Percentiles rank a stretch among this genome's conserved stretches.
Conservation (phyloP, 1,284 basidiomycete genomes). For the Pseudozyma tsukubaensis region DNA sequence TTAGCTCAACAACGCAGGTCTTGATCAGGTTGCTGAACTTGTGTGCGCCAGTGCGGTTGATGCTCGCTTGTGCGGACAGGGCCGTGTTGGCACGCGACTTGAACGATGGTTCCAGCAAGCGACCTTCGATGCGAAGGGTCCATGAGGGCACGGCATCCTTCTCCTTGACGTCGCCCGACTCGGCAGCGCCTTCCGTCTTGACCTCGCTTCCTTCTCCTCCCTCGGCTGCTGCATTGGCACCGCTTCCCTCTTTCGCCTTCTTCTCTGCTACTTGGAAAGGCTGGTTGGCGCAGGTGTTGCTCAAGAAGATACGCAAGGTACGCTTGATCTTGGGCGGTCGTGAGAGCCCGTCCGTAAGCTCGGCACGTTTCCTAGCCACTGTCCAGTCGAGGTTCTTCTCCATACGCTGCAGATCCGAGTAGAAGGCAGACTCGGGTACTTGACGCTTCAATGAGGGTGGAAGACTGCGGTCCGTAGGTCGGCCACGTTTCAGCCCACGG, state of each 20-base stretch:
- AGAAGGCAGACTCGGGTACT: slow-evolving; percentile 76
- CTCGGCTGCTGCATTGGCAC: slow-evolving; percentile 20
- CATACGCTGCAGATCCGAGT: slow-evolving; percentile 84
- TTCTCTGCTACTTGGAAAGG: slow-evolving; percentile 64
- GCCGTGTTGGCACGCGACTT: slow-evolving; percentile 62
- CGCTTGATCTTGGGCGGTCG: slow-evolving; percentile 75
- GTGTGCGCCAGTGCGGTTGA: slow-evolving; percentile 57
- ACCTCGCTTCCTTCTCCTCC: slow-evolving; percentile 27
- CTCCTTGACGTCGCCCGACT: slow-evolving; percentile 38
- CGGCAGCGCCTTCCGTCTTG: slow-evolving; percentile 28
- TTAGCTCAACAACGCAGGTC: slow-evolving; percentile 85
- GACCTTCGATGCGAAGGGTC: slow-evolving; percentile 88
- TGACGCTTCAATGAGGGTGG: slow-evolving; percentile 78
- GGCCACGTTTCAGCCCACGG: slow-evolving; percentile 75
- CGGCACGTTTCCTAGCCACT: slow-evolving; percentile 86
- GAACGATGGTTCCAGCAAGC: slow-evolving; percentile 75
- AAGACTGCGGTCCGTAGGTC: slow-evolving; percentile 81
- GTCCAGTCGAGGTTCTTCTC: slow-evolving; percentile 96
- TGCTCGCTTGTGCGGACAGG: slow-evolving; percentile 60
- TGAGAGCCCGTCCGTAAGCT: slow-evolving; percentile 71
- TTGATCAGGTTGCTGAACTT: slow-evolving; percentile 91
- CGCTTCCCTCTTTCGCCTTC: slow-evolving; percentile 46
- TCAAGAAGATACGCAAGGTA: slow-evolving; percentile 86
- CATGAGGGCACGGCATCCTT: slow-evolving; percentile 90
- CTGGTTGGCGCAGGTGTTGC: slow-evolving; percentile 88